Evolutionary conservation across 2,329 filamentous ascomycete genomes (phyloP).

Genomic region (Epichloe gansuensis): DNA sequence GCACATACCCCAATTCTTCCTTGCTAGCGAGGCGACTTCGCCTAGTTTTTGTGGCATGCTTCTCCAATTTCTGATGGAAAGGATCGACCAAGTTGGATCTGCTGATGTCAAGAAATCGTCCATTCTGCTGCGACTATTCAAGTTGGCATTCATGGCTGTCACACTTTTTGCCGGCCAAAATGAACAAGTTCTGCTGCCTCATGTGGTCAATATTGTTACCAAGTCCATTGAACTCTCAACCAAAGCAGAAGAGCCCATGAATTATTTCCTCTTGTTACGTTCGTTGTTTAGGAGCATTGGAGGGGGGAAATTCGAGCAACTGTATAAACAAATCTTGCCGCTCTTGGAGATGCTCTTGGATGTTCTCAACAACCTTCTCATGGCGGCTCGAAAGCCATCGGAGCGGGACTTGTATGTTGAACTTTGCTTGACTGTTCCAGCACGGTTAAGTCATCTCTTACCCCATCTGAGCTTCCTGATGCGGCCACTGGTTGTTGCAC

Average conservation of each 20-base stretch:
- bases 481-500: slow-evolving; percentile 89
- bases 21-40: slow-evolving; percentile 96
- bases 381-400: slow-evolving; percentile 77
- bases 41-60: slow-evolving; percentile 98
- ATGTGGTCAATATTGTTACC: slow-evolving; percentile 94
- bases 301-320: slow-evolving; percentile 89
- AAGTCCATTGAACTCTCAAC: slow-evolving; percentile 95
- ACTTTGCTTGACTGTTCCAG: slow-evolving; percentile 88
- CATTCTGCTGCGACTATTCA: slow-evolving; percentile 87
- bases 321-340: slow-evolving; percentile 96
- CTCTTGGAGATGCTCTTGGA: slow-evolving; percentile 95
- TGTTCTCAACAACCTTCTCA: slow-evolving; percentile 85
- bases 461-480: slow-evolving; percentile 95
- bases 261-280: slow-evolving; percentile 88
- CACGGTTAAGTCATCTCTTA: slow-evolving; percentile 81
- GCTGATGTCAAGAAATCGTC: slow-evolving; percentile 85
- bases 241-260: slow-evolving; percentile 93
- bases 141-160: slow-evolving; percentile 97
- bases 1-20: slow-evolving; percentile 93
- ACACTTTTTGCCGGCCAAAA: slow-evolving; percentile 92
- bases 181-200: slow-evolving; percentile 85
- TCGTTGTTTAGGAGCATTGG: slow-evolving; percentile 95
- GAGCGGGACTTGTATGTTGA: slow-evolving; percentile 96
- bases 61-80: slow-evolving; percentile 91
- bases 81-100: slow-evolving; percentile 87